Conservation (phyloP, 176 grass and related monocot species). For the Phragmites australis region DNA sequence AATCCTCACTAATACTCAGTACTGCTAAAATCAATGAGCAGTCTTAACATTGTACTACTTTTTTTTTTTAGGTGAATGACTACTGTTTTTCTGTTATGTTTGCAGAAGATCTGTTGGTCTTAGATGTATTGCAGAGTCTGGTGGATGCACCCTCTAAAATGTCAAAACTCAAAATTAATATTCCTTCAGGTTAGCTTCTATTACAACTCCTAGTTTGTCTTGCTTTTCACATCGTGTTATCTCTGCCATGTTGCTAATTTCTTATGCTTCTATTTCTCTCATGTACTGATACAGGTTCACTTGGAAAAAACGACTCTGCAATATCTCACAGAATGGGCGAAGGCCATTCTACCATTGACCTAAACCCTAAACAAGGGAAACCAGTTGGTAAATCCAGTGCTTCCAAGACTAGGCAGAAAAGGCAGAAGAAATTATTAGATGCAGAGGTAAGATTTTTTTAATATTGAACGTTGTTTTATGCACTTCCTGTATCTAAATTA, state of each 20-base stretch:
- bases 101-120: conserved; percentile 60
- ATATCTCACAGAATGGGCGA: conserved; percentile 35
- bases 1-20: conserved; percentile 20
- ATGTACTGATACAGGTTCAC: conserved; percentile 30
- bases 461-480: background rate
- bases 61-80: background rate
- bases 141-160: conserved; percentile 43
- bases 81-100: background rate
- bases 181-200: conserved; percentile 52
- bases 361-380: conserved; percentile 35
- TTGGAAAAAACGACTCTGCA: conserved; percentile 30
- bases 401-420: conserved; percentile 34
- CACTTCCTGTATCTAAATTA: background rate
- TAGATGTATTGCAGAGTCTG: conserved; percentile 59
- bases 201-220: background rate
- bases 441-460: conserved; percentile 39
- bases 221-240: conserved; percentile 21
- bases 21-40: background rate
- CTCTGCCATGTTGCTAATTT: conserved; percentile 10
- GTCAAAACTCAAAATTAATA: conserved; percentile 21
- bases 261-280: conserved; percentile 15
- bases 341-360: conserved; percentile 16
- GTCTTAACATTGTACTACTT: background rate
- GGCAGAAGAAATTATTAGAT: conserved; percentile 33
- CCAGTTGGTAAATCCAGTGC: conserved; percentile 29